Evolutionary conservation across 2,329 filamentous ascomycete species (phyloP).

Genomic region (Arthrobotrys megalospora): DNA sequence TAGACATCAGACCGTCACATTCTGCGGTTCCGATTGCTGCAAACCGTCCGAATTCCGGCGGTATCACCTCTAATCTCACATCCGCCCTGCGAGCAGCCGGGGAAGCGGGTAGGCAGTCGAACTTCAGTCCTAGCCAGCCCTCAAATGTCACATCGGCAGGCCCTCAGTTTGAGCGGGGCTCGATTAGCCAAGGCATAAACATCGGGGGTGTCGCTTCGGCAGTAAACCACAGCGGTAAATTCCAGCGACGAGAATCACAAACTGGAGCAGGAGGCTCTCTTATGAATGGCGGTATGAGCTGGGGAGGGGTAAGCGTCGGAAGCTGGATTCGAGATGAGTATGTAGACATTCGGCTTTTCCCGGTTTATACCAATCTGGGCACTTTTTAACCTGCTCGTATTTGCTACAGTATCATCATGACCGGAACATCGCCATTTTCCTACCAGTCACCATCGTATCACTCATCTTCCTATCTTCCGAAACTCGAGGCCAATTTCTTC

Average conservation of each 20-base stretch:
- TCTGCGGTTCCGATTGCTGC: constrained; percentile 44
- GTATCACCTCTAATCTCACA: constrained; percentile 58
- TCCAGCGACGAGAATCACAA: constrained; percentile 65
- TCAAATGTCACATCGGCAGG: constrained; percentile 60
- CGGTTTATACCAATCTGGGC: constrained; percentile 6
- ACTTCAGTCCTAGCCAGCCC: constrained; percentile 56
- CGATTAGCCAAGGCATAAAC: constrained; percentile 56
- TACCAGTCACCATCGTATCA: constrained; percentile 95
- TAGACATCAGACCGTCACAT: constrained; percentile 61
- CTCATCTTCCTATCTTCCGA: constrained; percentile 95
- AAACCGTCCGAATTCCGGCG: constrained; percentile 53
- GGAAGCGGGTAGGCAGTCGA: constrained; percentile 54
- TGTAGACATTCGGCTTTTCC: constrained; percentile 69
- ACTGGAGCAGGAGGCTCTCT: constrained; percentile 67
- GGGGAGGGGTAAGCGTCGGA: constrained; percentile 94
- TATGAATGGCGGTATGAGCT: constrained; percentile 83
- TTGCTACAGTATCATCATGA: constrained; percentile 85
- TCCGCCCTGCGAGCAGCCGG: constrained; percentile 55
- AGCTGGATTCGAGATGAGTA: constrained; percentile 99
- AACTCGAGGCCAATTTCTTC: constrained; percentile 98
- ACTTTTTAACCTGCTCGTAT: constrained; percentile 29
- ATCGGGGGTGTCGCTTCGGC: constrained; percentile 56
- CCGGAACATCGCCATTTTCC: constrained; percentile 92
- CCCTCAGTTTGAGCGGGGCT: constrained; percentile 49
- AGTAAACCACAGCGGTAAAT: constrained; percentile 59